These are phyloP conservation scores for Ophiostoma ulmi DNA, from an alignment of 2,329 filamentous ascomycete genomes.

Conservation along the genomic window DNA sequence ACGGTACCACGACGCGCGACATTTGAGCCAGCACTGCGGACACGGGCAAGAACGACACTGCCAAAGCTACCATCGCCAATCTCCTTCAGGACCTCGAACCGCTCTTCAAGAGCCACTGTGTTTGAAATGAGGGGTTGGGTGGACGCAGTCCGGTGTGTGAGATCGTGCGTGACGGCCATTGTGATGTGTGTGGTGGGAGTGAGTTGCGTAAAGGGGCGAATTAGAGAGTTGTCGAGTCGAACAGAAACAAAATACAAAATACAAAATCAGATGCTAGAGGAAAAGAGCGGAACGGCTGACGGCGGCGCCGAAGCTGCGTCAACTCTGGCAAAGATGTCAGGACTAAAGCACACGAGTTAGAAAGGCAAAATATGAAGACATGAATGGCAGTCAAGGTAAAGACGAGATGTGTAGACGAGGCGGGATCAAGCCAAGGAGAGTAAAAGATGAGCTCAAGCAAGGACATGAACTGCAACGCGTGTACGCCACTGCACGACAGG, in stretches of 20 bases:
- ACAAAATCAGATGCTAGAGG: slow-evolving; percentile 3
- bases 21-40: slow-evolving; percentile 81
- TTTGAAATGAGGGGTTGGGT: slow-evolving; percentile 44
- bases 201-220: background rate
- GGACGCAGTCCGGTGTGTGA: slow-evolving; percentile 62
- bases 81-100: slow-evolving; percentile 95
- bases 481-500: background rate
- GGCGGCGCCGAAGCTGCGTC: slow-evolving; percentile 15
- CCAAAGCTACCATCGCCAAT: slow-evolving; percentile 99
- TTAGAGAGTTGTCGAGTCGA: background rate
- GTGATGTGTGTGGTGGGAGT: slow-evolving; percentile 30
- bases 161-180: slow-evolving; percentile 75
- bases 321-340: slow-evolving; percentile 13
- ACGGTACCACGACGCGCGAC: slow-evolving; percentile 86
- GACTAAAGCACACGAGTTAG: background rate
- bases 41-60: slow-evolving; percentile 86
- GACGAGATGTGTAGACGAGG: background rate
- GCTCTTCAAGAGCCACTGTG: slow-evolving; percentile 71
- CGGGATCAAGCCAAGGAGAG: background rate
- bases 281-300: slow-evolving; percentile 17
- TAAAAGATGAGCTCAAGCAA: background rate
- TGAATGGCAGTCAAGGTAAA: background rate
- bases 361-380: background rate
- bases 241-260: background rate
- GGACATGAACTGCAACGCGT: background rate